A percentile compares a stretch with the other conserved stretches of the same genome.
Evolutionary conservation across 2,329 filamentous ascomycete species (phyloP).

Genomic region (Thielaviopsis punctulata): DNA sequence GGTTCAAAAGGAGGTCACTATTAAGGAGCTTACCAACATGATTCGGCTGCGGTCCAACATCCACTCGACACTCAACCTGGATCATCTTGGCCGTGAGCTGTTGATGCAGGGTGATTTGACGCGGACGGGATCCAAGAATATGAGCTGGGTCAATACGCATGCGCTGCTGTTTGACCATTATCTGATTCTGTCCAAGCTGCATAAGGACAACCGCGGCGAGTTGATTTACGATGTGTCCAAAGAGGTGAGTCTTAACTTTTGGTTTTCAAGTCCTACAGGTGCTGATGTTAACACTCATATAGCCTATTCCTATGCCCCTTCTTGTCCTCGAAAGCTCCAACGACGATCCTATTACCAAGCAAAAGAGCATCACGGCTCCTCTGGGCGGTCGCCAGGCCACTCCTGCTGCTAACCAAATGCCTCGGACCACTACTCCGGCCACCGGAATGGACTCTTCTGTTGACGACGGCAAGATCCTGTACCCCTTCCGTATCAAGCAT

Average conservation of each 20-base stretch:
- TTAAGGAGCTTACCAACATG: constrained; percentile 70
- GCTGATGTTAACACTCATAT: constrained; percentile 18
- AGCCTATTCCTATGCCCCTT: constrained; percentile 91
- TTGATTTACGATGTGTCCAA: constrained; percentile 93
- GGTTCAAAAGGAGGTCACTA: constrained; percentile 75
- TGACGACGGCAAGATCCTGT: constrained; percentile 67
- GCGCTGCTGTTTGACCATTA: constrained; percentile 94
- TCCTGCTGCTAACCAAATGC: constrained; percentile 48
- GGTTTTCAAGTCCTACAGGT: constrained; percentile 2
- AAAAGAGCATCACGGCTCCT: constrained; percentile 53
- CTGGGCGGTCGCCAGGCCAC: constrained; percentile 45
- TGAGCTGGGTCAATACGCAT: constrained; percentile 87
- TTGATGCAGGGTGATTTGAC: constrained; percentile 81
- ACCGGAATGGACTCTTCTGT: constrained; percentile 23
- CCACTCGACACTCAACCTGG: constrained; percentile 76
- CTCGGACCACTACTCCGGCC: constrained; percentile 19
- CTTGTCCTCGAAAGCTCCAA: constrained; percentile 82
- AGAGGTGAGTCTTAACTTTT: constrained; percentile 35
- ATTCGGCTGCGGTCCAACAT: constrained; percentile 75
- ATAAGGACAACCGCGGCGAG: constrained; percentile 51
- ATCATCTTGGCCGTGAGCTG: constrained; percentile 82
- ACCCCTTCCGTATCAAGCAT: constrained; percentile 91
- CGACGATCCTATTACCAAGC: constrained; percentile 77
- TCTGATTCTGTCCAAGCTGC: constrained; percentile 75
- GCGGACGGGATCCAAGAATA: constrained; percentile 71